These are phyloP conservation scores for Fusarium nodosum DNA, from an alignment of 2,329 filamentous ascomycete genomes.

Conservation along the genomic window DNA sequence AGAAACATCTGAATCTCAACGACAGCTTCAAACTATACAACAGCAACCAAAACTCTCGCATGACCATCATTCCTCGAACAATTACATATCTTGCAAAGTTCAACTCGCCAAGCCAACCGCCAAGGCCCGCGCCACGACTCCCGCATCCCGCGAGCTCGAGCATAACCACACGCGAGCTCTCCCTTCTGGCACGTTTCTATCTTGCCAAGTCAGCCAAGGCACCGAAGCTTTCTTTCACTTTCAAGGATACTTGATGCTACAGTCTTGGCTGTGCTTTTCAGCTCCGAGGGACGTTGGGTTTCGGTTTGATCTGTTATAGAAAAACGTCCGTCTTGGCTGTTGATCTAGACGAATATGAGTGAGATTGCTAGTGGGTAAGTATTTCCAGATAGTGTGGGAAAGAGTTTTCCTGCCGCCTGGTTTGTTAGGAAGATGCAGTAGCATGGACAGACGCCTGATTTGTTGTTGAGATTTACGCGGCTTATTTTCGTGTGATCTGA, in stretches of 20 bases:
- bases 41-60: neutral
- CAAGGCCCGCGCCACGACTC: slow-evolving; percentile 31
- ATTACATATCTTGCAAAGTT: neutral
- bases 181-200: slow-evolving; percentile 14
- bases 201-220: slow-evolving; percentile 5
- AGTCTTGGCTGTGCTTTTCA: neutral
- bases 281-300: neutral
- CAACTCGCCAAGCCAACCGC: slow-evolving; percentile 24
- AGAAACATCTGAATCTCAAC: rapidly evolving
- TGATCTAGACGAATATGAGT: neutral
- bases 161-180: slow-evolving; percentile 14
- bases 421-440: neutral
- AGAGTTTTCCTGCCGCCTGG: neutral
- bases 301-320: neutral
- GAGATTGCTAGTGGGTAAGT: neutral
- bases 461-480: neutral
- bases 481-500: neutral
- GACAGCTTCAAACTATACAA: neutral
- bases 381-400: neutral
- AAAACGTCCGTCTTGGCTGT: slow-evolving; percentile 8
- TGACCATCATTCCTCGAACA: neutral
- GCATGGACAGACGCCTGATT: neutral
- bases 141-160: neutral
- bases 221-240: neutral
- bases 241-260: no score